These are phyloP conservation scores for Fusarium aywerte DNA, from an alignment of 2,329 filamentous ascomycete genomes.

Conservation along the genomic window DNA sequence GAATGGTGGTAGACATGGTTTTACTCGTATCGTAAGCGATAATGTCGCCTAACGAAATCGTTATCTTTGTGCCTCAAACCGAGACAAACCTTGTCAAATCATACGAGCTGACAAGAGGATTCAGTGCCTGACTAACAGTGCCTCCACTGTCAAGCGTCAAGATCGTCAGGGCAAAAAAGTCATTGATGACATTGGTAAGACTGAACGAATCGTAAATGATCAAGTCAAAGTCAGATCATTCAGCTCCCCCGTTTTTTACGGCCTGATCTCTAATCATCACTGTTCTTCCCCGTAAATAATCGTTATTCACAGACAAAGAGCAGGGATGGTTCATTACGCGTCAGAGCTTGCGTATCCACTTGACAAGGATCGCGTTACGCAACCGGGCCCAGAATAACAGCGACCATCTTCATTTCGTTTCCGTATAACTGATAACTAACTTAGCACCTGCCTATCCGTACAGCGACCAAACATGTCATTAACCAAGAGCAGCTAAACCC, in stretches of 20 bases:
- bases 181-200: constrained; percentile 17
- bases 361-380: constrained; percentile 17
- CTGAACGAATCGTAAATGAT: background rate
- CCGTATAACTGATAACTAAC: constrained; percentile 23
- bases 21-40: background rate
- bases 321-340: constrained; percentile 20
- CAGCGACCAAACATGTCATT: background rate
- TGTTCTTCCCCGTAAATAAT: constrained; percentile 6
- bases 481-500: constrained; percentile 10
- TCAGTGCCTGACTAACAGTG: constrained; percentile 13
- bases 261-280: background rate
- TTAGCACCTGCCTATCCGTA: background rate
- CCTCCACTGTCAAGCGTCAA: background rate
- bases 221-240: background rate
- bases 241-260: background rate
- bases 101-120: constrained; percentile 13
- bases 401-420: constrained; percentile 28
- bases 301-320: background rate
- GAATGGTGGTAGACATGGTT: background rate
- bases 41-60: background rate
- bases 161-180: constrained; percentile 14
- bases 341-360: constrained; percentile 16
- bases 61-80: background rate
- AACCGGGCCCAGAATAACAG: constrained; percentile 19
- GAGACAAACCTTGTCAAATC: constrained; percentile 18